Evolutionary conservation across 2,329 filamentous ascomycete genomes (phyloP).

Genomic region (Diaporthe batatas): DNA sequence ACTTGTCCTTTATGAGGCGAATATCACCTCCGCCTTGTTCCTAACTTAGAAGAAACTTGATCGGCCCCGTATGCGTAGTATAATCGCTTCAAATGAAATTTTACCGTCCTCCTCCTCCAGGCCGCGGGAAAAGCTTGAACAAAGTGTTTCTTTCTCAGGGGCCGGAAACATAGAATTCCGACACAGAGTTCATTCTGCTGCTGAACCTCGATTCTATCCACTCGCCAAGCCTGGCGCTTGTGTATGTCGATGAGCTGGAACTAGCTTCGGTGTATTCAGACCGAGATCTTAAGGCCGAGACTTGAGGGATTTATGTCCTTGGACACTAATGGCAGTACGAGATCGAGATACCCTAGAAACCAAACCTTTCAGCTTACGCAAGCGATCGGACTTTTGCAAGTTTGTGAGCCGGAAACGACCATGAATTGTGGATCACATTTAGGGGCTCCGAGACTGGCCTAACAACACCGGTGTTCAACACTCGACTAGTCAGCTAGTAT

Average conservation of each 20-base stretch:
- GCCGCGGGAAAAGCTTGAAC: no score
- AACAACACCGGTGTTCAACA: constrained; percentile 14
- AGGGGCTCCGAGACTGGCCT: background rate
- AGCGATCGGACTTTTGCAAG: background rate
- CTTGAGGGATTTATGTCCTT: background rate
- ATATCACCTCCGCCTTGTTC: no score
- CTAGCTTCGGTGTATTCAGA: background rate
- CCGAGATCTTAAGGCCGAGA: background rate
- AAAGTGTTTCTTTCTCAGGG: background rate
- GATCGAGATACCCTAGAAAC: background rate
- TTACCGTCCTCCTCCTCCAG: no score
- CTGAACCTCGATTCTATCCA: background rate
- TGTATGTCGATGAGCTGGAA: background rate
- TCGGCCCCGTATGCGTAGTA: no score
- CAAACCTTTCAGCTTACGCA: constrained; percentile 6
- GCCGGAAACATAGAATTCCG: background rate
- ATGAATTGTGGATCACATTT: background rate
- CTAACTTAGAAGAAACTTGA: no score
- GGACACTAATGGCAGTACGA: background rate
- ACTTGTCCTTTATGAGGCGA: no score
- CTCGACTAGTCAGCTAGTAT: background rate
- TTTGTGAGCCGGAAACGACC: background rate
- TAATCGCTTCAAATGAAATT: no score
- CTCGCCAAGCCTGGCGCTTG: background rate
- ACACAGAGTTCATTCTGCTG: background rate